Evolutionary conservation across 1,284 basidiomycete genomes (phyloP).

Genomic region (Tilletia setariae): DNA sequence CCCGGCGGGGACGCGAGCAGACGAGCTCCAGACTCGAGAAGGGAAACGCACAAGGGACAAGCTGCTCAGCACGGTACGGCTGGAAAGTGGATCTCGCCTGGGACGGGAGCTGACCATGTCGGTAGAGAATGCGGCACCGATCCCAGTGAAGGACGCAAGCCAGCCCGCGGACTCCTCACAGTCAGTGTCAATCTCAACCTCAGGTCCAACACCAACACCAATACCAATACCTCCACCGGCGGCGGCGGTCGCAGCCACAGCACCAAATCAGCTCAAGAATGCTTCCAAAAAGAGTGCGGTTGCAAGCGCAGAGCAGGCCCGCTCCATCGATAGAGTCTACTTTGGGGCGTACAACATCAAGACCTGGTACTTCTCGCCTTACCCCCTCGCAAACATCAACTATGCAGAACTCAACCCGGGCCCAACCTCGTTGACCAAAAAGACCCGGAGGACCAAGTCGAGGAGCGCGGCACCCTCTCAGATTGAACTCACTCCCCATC

Average conservation of each 20-base stretch:
- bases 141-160: too few relatives aligned
- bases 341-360: conserved; percentile 52
- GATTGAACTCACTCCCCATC: background rate
- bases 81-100: too few relatives aligned
- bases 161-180: too few relatives aligned
- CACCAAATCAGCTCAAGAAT: too few relatives aligned
- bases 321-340: conserved; percentile 33
- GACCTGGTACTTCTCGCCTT: conserved; percentile 54
- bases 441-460: background rate
- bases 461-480: background rate
- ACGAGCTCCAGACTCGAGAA: background rate
- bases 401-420: conserved; percentile 5
- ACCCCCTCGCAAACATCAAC: conserved; percentile 42
- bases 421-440: conserved; percentile 11
- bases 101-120: too few relatives aligned
- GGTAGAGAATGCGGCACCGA: too few relatives aligned
- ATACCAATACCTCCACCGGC: background rate
- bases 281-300: background rate
- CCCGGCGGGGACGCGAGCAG: too few relatives aligned
- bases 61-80: background rate
- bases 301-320: conserved; percentile 1
- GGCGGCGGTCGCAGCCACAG: too few relatives aligned
- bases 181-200: background rate
- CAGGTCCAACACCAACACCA: background rate
- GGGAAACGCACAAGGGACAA: background rate